Evolutionary conservation across 2,329 filamentous ascomycete species (phyloP).

Genomic region (Trichoderma cornu-damae): DNA sequence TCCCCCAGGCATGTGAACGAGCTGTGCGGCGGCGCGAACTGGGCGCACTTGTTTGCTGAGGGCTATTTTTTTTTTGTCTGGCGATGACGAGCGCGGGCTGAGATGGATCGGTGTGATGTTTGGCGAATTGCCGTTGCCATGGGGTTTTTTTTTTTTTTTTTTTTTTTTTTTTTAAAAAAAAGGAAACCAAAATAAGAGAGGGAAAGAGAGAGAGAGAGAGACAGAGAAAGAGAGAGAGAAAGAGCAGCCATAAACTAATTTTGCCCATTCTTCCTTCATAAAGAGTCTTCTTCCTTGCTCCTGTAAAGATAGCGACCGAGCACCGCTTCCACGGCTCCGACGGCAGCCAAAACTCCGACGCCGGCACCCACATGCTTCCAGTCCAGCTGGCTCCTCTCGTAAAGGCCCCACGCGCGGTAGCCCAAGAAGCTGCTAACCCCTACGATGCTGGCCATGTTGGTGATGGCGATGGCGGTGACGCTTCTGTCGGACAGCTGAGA

Average conservation of each 20-base stretch:
- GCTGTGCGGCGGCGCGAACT: constrained; percentile 2
- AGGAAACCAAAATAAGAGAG: no score
- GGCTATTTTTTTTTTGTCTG: neutral
- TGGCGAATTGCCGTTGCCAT: no score
- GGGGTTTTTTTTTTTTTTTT: neutral
- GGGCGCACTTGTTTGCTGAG: neutral
- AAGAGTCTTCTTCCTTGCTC: constrained; percentile 32
- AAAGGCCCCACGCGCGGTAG: constrained; percentile 52
- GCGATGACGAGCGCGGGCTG: neutral
- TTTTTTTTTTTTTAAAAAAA: constrained; percentile 4
- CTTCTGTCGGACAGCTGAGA: constrained; percentile 42
- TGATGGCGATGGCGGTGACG: constrained; percentile 40
- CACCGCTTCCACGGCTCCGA: constrained; percentile 47
- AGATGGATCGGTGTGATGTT: no score
- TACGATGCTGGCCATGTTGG: constrained; percentile 49
- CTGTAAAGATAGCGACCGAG: constrained; percentile 44
- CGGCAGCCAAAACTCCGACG: constrained; percentile 45
- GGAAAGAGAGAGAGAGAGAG: neutral
- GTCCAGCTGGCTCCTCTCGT: constrained; percentile 47
- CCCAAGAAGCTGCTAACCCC: constrained; percentile 50
- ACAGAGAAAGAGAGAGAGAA: neutral
- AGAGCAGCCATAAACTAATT: neutral
- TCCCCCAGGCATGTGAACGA: constrained; percentile 12
- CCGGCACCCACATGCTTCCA: constrained; percentile 49
- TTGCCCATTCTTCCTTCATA: constrained; percentile 10